Base-by-base conservation (phyloP, 306 rosid species). In the Vigna mungo region DNA sequence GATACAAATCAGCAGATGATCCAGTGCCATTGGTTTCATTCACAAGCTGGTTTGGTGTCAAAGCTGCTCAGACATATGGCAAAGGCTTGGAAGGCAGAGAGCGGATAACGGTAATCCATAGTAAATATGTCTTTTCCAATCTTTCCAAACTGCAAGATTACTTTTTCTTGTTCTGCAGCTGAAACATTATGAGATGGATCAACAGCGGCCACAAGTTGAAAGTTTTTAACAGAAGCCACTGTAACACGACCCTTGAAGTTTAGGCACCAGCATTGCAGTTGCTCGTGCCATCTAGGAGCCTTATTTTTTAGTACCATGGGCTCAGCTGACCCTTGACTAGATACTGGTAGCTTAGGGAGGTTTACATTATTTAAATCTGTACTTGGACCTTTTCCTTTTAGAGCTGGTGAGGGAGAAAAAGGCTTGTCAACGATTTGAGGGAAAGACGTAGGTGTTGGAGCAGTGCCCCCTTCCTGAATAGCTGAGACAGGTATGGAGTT, bases 221-320 rank as follows among this genome's bases (percentile, higher is more conserved):
- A 92, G 83, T 94, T 94, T 86, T 90, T 89, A 15, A 89, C 97
- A 9, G 98, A 93, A 11, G 98, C 97, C 75, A 92, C 98, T 0
- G 97, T 92, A 59, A 88, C 97, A 14, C 97, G 91, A 21, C 97
- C 96, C 66, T 85, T 87, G 87, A 95, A 95, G 72, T 90, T 90
- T 58, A 95, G 86, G 89, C 97, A 92, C 97, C 97, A 95, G 79
- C 95, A 90, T 34, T 90, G 97, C 48, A 92, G 85, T 79, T 92
- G 95, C 78, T 94, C 98, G 48, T 94, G 97, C 97, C 97, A 94
- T 83, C 96, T 80, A 48, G 97, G 97, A 81, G 91, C 85, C 88
- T 92, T 92, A 81, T 88, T 90, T 81, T 92, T 90, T 51, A 92
- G 89, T 65, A 81, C 81, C 71, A 92, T 84, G 6, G 91, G 81